Evolutionary conservation across 306 rosid species (phyloP).

Genomic region (Styphnolobium japonicum): DNA sequence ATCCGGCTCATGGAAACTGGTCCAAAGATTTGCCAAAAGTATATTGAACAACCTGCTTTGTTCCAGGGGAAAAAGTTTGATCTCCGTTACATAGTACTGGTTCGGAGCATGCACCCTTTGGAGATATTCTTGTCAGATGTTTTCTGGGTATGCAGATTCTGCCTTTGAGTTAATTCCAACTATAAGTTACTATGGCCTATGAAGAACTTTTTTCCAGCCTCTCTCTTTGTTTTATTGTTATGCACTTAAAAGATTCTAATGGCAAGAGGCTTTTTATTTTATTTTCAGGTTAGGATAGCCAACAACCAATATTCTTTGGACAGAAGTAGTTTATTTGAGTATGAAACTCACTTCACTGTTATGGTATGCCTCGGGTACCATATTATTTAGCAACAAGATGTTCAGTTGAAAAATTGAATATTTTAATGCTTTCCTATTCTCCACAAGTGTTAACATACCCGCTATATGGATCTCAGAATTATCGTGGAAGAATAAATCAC

Average conservation of each 20-base stretch:
- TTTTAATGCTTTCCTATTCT: constrained; percentile 13
- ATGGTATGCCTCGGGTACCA: constrained; percentile 63
- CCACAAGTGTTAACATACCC: constrained; percentile 22
- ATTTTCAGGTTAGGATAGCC: constrained; percentile 84
- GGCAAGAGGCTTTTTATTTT: constrained; percentile 15
- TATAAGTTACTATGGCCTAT: not conserved
- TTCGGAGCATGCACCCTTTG: constrained; percentile 78
- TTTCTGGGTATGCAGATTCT: constrained; percentile 78
- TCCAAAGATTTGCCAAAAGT: constrained; percentile 96
- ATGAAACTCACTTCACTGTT: constrained; percentile 97
- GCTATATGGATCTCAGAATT: constrained; percentile 55
- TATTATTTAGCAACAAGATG: not conserved
- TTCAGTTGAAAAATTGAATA: constrained; percentile 12
- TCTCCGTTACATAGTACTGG: constrained; percentile 79
- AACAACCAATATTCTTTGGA: constrained; percentile 82
- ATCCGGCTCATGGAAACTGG: constrained; percentile 97
- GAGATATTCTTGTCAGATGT: constrained; percentile 77
- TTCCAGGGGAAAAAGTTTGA: constrained; percentile 89
- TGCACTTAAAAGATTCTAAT: constrained; percentile 12
- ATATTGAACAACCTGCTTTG: constrained; percentile 85
- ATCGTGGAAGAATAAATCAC: constrained; percentile 75
- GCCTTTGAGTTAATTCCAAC: constrained; percentile 3
- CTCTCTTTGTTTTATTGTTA: not conserved
- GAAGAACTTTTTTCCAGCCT: not conserved
- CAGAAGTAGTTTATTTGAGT: constrained; percentile 78